Conservation (phyloP, 805 yeast genomes). For the Myxozyma geophila region DNA sequence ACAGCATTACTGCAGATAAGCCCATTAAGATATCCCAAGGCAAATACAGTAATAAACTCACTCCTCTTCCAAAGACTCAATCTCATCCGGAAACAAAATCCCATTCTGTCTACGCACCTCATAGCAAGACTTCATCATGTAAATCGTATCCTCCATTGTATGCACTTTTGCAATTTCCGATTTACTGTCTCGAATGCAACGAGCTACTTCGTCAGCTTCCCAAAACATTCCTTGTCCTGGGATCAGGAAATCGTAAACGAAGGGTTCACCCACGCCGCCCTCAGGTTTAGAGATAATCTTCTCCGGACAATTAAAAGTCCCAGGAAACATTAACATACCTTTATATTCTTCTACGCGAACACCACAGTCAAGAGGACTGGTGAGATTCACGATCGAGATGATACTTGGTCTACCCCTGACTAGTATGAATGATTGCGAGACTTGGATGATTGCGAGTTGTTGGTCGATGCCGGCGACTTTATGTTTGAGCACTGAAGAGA, state of each 20-base stretch:
- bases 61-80: conserved; percentile 30
- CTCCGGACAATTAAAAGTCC: conserved; percentile 36
- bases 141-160: conserved; percentile 53
- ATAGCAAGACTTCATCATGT: conserved; percentile 55
- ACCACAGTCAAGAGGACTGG: background rate
- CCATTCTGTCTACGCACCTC: conserved; percentile 51
- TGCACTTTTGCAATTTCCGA: conserved; percentile 46
- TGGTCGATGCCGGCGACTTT: conserved; percentile 26
- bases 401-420: conserved; percentile 18
- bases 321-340: conserved; percentile 37
- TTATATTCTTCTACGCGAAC: conserved; percentile 36
- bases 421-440: conserved; percentile 13
- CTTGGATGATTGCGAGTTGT: conserved; percentile 12
- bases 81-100: conserved; percentile 52
- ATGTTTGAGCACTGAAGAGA: conserved; percentile 7
- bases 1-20: too few species aligned
- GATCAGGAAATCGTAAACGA: conserved; percentile 18
- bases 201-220: conserved; percentile 61
- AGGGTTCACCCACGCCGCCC: conserved; percentile 19
- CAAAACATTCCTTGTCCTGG: conserved; percentile 54
- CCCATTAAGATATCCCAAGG: too few species aligned
- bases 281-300: conserved; percentile 31
- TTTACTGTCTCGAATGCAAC: conserved; percentile 50
- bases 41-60: background rate
- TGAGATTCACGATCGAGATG: conserved; percentile 13